Conservation (phyloP, 2,329 filamentous ascomycete genomes). For the Intubia oerlemansii region DNA sequence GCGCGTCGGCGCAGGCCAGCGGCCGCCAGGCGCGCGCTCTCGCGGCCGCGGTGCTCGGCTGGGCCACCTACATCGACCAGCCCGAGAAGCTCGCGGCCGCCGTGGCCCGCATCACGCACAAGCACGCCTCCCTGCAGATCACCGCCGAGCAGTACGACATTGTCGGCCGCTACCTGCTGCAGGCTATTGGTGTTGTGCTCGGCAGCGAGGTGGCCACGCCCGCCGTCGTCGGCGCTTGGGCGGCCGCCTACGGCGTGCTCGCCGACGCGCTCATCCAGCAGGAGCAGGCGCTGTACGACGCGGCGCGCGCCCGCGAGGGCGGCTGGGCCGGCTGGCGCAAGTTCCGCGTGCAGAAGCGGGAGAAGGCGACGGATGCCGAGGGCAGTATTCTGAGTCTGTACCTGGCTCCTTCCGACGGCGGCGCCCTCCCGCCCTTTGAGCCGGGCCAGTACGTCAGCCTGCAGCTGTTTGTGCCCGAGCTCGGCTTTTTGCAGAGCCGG, state of each 20-base stretch:
- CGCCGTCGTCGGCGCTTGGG: constrained; percentile 50
- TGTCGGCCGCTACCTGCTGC: constrained; percentile 46
- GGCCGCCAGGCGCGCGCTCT: constrained; percentile 52
- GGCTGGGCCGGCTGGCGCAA: constrained; percentile 26
- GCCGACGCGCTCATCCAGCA: constrained; percentile 48
- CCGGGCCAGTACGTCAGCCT: constrained; percentile 57
- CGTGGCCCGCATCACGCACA: constrained; percentile 51
- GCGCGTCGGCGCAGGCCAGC: constrained; percentile 43
- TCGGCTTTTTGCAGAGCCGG: constrained; percentile 44
- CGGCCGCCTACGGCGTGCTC: constrained; percentile 47
- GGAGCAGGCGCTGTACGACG: constrained; percentile 37
- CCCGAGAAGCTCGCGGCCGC: constrained; percentile 32
- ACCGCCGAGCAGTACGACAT: constrained; percentile 47
- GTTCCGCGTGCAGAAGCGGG: constrained; percentile 32
- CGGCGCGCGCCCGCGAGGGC: constrained; percentile 12
- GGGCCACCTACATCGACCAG: constrained; percentile 52
- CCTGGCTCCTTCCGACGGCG: constrained; percentile 39
- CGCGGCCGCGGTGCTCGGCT: constrained; percentile 47
- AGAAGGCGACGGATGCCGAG: constrained; percentile 35
- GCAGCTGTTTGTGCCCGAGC: constrained; percentile 35
- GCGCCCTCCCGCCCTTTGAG: constrained; percentile 33
- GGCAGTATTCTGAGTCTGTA: constrained; percentile 48
- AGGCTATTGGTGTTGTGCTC: constrained; percentile 44
- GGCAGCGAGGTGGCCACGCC: constrained; percentile 45
- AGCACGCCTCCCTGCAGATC: constrained; percentile 53